Base-by-base conservation (phyloP, 192 early-diverging fungal genomes). In the Podochytrium sp. region DNA sequence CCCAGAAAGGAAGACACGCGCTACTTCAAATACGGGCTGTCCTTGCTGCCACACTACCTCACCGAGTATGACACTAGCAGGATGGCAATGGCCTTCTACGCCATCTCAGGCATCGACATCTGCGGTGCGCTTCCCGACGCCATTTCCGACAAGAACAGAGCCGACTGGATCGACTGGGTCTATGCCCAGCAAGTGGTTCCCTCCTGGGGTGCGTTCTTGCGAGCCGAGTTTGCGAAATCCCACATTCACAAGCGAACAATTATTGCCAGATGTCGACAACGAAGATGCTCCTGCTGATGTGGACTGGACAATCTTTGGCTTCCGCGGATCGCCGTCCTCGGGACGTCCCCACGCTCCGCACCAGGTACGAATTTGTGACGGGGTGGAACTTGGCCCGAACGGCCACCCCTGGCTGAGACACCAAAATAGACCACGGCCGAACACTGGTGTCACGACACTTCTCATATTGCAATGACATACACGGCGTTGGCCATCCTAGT, bases 121-220 rank as follows among this genome's bases (percentile, higher is more conserved):
- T 84, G 97, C 30, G 90, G 89, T 23, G 80, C 75, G n/a, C 65
- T 95, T 3, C 89, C 92, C 12, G 76, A 77, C 5, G 59, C 60
- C 3, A 38, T 94, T 14, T 65, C 84, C 0, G 79, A 79, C 12
- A 78, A 85, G 56, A 76, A 93, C 62, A 86, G 87, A 60, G 40
- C 75, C 20, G 86, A 78, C 32, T 94, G 92, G 88, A 87, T 98
- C 38, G 94, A 98, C 33, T 99, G 98, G 98, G 90, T 99, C 41
- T 99, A 98, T 84, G 91, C 88, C 23, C 96, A 98, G 79, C 96
- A 98, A 72, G 76, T 86, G 14, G 42, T 71, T 6, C 69, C 69
- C 4, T 56, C 69, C 6, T 71, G 69, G 69, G 56, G 69, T 71
- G 23, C 7, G 50, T 35, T 33, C 5, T 27, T 34, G 51, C 53